phyloP scores from a whole-genome alignment of 1,284 basidiomycete species.

The Rugosomyces carneus region DNA sequence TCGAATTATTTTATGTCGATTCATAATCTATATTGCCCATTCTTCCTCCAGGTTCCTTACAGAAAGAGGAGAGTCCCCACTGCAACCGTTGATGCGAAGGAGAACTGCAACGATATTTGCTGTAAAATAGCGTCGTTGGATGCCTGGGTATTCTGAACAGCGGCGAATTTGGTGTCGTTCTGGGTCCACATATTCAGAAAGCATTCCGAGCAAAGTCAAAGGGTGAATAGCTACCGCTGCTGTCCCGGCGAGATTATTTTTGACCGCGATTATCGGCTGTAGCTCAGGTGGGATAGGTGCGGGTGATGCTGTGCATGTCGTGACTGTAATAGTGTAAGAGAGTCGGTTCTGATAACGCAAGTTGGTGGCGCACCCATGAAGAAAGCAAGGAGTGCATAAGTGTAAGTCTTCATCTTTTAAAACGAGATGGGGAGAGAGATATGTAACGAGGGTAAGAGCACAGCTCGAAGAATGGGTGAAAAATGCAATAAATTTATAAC shows the following conservation, averaged over 20 bases:
- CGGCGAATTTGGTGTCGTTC: slow-evolving; percentile 8
- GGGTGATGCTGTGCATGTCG: slow-evolving; percentile 7
- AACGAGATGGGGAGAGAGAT: too few species aligned
- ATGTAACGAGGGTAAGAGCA: too few species aligned
- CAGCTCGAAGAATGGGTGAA: too few species aligned
- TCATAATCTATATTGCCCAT: too few species aligned
- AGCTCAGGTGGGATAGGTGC: slow-evolving; percentile 13
- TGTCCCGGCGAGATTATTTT: slow-evolving; percentile 10
- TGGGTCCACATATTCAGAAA: neutral
- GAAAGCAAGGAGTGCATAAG: neutral
- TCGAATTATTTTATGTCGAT: neutral
- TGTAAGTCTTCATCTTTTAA: neutral
- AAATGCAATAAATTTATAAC: too few species aligned
- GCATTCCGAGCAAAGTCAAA: neutral
- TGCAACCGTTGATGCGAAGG: slow-evolving; percentile 2
- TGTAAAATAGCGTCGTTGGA: slow-evolving; percentile 3
- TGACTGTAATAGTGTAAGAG: neutral
- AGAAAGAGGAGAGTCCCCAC: slow-evolving; percentile 5
- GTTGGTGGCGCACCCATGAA: too few species aligned
- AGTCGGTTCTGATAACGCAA: too few species aligned
- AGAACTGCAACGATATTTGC: neutral
- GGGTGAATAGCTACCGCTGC: slow-evolving; percentile 2
- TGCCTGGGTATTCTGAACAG: neutral
- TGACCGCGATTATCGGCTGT: slow-evolving; percentile 13
- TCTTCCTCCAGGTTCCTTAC: neutral